phyloP scores from a whole-genome alignment of 176 grass and related monocot species.

The Tillandsia leiboldiana region DNA sequence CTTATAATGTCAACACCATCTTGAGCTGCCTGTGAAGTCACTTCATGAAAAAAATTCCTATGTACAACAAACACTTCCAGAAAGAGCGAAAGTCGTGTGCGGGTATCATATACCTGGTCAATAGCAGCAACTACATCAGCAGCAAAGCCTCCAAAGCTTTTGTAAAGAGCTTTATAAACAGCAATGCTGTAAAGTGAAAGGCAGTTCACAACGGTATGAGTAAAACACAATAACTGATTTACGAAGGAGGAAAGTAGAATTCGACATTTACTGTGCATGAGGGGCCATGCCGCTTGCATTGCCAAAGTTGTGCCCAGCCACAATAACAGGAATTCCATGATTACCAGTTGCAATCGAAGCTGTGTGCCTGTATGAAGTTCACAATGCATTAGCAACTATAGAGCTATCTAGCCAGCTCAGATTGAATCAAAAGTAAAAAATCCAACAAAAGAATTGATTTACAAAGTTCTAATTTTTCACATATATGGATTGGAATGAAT shows the following conservation, averaged over 20 bases:
- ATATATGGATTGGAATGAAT: too few species aligned
- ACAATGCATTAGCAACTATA: background rate
- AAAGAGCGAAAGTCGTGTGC: background rate
- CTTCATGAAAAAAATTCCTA: background rate
- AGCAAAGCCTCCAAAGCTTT: conserved; percentile 99
- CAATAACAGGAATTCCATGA: conserved; percentile 79
- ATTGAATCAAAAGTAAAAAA: too few species aligned
- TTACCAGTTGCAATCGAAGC: conserved; percentile 92
- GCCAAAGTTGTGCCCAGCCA: conserved; percentile 80
- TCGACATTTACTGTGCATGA: conserved; percentile 76
- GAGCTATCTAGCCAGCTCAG: too few species aligned
- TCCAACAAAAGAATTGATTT: too few species aligned
- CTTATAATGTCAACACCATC: conserved; percentile 93
- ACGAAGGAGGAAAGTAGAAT: background rate
- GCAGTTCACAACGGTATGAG: background rate
- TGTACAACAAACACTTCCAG: too few species aligned
- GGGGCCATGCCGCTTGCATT: conserved; percentile 99
- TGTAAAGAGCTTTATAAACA: conserved; percentile 99
- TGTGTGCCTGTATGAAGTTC: conserved; percentile 58
- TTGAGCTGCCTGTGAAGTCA: conserved; percentile 72
- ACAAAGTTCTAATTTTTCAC: too few species aligned
- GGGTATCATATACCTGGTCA: conserved; percentile 53
- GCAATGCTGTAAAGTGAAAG: conserved; percentile 56
- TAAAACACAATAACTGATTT: conserved; percentile 2
- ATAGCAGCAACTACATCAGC: conserved; percentile 99